Base-by-base conservation (phyloP, 208 protist species). In the Leishmania martiniquensis region DNA sequence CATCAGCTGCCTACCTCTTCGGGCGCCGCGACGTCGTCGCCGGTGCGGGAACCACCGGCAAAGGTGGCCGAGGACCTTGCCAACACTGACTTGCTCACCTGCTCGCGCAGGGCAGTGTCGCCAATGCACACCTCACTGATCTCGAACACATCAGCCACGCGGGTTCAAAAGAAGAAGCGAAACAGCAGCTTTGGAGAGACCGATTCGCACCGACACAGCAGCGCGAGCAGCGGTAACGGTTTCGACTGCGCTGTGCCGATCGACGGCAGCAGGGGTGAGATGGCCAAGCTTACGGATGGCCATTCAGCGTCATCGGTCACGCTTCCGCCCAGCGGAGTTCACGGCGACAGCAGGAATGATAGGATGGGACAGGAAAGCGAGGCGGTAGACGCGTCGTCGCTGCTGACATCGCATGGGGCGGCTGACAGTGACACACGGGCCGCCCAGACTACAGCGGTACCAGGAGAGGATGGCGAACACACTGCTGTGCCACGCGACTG, bases 1-100 rank as follows among this genome's bases (percentile, higher is more conserved):
- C 12, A 72, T 39, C 68, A 32, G 15, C 22, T 25, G 45, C 22
- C 68, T n/a, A 17, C 66, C 66, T 70, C 66, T 45, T 70, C 66
- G 66, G 52, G 42, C 66, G 1, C n/a, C 34, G 66, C 25, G 29
- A 13, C 32, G 44, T 3, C 66, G 44, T 20, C 60, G 25, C 13
- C n/a, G n/a, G n/a, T 12, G 32, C 6, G 44, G n/a, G 66, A 9
- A 2, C 12, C 37, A 25, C 10, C 66, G 20, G 15, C 66, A 52
- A n/a, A 54, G 66, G 66, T 71, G 42, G 68, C 17, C 47, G 68
- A n/a, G 68, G 49, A 32, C 12, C 13, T 42, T 32, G 13, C 68
- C 29, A 34, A 51, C 4, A 2, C 34, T 22, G 49, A 59, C 37
- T 32, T 17, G 68, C 49, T 57, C 32, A n/a, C 45, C 45, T 29